These are phyloP conservation scores for Graphilbum ipis-grandicollis DNA, from an alignment of 2,329 filamentous ascomycete species.

Conservation along the genomic window DNA sequence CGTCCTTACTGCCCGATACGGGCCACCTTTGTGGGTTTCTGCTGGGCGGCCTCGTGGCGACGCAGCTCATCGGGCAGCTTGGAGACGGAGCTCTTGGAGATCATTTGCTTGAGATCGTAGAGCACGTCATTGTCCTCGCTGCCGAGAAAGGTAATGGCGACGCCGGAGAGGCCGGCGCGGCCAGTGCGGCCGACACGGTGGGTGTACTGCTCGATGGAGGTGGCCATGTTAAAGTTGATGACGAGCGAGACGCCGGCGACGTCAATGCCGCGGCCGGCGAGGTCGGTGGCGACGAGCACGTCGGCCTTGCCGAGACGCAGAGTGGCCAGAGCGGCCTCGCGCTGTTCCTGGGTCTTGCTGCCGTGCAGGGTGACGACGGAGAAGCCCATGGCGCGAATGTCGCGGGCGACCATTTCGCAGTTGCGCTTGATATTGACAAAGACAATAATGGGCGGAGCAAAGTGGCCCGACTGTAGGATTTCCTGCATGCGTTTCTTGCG, in stretches of 20 bases:
- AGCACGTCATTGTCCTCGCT: constrained; percentile 78
- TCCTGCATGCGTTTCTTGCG: constrained; percentile 91
- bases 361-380: constrained; percentile 82
- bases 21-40: constrained; percentile 36
- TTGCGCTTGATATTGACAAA: constrained; percentile 99
- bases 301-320: constrained; percentile 66
- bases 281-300: constrained; percentile 85
- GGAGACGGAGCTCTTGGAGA: constrained; percentile 74
- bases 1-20: constrained; percentile 1
- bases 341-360: constrained; percentile 93
- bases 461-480: constrained; percentile 67
- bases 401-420: constrained; percentile 84
- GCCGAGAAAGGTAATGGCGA: constrained; percentile 88
- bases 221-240: constrained; percentile 98
- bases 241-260: constrained; percentile 87
- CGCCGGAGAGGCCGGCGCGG: constrained; percentile 91
- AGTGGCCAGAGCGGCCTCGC: constrained; percentile 79
- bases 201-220: constrained; percentile 83
- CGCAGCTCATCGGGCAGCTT: constrained; percentile 82
- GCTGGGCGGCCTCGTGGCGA: constrained; percentile 82
- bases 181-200: constrained; percentile 94
- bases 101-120: constrained; percentile 92
- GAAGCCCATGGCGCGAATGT: constrained; percentile 90
- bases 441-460: constrained; percentile 82
- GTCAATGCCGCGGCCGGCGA: constrained; percentile 95